These are phyloP conservation scores for Phytophthora sp. DNA, from an alignment of 352 stramenopile genomes.

Conservation along the genomic window DNA sequence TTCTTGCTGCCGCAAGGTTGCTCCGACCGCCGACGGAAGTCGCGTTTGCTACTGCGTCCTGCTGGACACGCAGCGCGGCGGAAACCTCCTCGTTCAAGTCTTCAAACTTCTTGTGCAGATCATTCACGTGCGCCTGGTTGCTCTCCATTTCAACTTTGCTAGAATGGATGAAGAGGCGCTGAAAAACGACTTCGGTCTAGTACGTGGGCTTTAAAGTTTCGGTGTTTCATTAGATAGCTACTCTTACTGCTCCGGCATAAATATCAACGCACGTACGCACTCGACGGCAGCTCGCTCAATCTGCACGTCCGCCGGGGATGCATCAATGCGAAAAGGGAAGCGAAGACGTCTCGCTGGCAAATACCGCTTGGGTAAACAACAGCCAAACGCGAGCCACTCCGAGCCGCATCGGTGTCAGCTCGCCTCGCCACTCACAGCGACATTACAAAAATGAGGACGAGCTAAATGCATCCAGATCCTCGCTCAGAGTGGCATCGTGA, in stretches of 20 bases:
- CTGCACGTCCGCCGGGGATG: constrained; percentile 27
- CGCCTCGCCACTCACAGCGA: constrained; percentile 18
- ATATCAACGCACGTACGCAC: constrained; percentile 50
- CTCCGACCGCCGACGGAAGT: constrained; percentile 14
- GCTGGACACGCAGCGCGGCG: constrained; percentile 54
- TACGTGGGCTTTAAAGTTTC: no score
- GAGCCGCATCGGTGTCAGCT: constrained; percentile 12
- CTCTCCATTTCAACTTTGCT: constrained; percentile 40
- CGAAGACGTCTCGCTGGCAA: constrained; percentile 1
- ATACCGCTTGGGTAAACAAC: not conserved
- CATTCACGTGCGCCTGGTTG: constrained; percentile 53
- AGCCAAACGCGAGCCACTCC: not conserved
- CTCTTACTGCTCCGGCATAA: constrained; percentile 43
- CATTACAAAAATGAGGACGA: constrained; percentile 88
- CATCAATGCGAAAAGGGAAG: constrained; percentile 15
- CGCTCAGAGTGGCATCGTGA: constrained; percentile 74
- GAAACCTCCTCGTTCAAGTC: constrained; percentile 74
- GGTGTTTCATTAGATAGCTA: constrained; percentile 43
- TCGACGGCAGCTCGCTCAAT: constrained; percentile 34
- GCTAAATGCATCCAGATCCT: constrained; percentile 88
- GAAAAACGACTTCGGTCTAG: no score
- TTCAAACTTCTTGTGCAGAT: constrained; percentile 80
- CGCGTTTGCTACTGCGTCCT: constrained; percentile 45
- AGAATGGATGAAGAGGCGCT: constrained; percentile 15
- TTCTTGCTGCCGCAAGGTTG: constrained; percentile 33